phyloP scores from a whole-genome alignment of 345 rosid genomes.

The Pugionium cornutum region DNA sequence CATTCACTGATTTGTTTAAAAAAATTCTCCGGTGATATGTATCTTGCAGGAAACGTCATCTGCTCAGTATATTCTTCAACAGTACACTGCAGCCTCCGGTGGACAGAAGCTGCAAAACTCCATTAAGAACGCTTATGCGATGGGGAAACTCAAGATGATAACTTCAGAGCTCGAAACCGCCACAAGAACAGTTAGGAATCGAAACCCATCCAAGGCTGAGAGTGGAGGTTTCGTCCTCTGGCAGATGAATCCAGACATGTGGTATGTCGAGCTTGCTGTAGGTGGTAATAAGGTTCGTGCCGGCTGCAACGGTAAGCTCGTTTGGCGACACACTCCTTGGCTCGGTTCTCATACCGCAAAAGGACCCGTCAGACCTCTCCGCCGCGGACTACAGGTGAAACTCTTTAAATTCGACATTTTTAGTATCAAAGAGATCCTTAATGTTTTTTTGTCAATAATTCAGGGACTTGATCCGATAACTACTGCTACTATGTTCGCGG shows the following conservation, averaged over 20 bases:
- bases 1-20: neutral
- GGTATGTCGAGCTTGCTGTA: slow-evolving; percentile 90
- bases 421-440: slow-evolving; percentile 13
- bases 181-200: slow-evolving; percentile 64
- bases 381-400: slow-evolving; percentile 84
- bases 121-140: slow-evolving; percentile 70
- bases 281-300: slow-evolving; percentile 88
- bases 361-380: slow-evolving; percentile 87
- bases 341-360: slow-evolving; percentile 83
- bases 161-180: slow-evolving; percentile 77
- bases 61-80: slow-evolving; percentile 89
- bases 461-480: slow-evolving; percentile 95
- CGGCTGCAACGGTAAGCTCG: slow-evolving; percentile 88
- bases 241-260: slow-evolving; percentile 96
- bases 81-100: slow-evolving; percentile 88
- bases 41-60: slow-evolving; percentile 74
- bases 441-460: slow-evolving; percentile 28
- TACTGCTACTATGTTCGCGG: slow-evolving; percentile 74
- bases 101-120: slow-evolving; percentile 81
- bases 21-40: neutral
- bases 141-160: slow-evolving; percentile 83
- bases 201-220: slow-evolving; percentile 59
- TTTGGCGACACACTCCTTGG: slow-evolving; percentile 95
- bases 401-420: neutral
- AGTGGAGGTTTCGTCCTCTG: slow-evolving; percentile 88